Evolutionary conservation across 1,284 basidiomycete species (phyloP).

Genomic region (Irpex lacteus): DNA sequence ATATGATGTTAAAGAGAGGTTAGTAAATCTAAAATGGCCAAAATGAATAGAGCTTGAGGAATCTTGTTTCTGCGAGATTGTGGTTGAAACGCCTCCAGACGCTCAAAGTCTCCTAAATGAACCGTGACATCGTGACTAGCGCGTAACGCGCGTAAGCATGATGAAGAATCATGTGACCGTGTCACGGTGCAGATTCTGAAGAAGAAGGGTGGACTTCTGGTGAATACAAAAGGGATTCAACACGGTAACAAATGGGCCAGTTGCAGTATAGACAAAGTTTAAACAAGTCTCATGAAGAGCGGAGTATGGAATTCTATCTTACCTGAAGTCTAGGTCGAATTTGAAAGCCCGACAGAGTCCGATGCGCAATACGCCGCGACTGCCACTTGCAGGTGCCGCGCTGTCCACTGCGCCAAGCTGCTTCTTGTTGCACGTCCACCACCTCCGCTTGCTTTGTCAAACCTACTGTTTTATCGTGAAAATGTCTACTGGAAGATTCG

Average conservation of each 20-base stretch:
- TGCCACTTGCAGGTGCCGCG: neutral
- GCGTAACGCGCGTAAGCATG: neutral
- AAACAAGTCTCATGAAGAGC: neutral
- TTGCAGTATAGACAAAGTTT: too few relatives aligned
- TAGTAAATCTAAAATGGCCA: neutral
- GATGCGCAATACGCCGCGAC: slow-evolving; percentile 1
- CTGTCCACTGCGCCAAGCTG: neutral
- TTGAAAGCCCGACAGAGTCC: neutral
- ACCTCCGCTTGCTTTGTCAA: slow-evolving; percentile 2
- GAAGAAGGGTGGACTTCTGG: neutral
- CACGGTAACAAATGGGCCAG: too few relatives aligned
- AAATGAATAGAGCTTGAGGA: neutral
- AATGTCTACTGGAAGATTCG: slow-evolving; percentile 15
- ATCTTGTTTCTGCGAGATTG: neutral
- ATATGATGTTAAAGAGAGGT: neutral
- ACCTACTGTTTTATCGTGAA: slow-evolving; percentile 3
- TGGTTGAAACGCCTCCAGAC: neutral
- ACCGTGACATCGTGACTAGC: slow-evolving; percentile 1
- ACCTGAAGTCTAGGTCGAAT: neutral
- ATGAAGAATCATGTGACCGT: slow-evolving; percentile 3
- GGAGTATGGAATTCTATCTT: neutral
- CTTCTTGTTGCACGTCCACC: slow-evolving; percentile 1
- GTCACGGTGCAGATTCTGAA: neutral
- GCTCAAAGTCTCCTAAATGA: neutral
- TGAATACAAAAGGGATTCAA: too few relatives aligned